Evolutionary conservation across 2,329 filamentous ascomycete species (phyloP), one percentile per base, ranked within the genome.

Genomic region (Xylaria sp.): DNA sequence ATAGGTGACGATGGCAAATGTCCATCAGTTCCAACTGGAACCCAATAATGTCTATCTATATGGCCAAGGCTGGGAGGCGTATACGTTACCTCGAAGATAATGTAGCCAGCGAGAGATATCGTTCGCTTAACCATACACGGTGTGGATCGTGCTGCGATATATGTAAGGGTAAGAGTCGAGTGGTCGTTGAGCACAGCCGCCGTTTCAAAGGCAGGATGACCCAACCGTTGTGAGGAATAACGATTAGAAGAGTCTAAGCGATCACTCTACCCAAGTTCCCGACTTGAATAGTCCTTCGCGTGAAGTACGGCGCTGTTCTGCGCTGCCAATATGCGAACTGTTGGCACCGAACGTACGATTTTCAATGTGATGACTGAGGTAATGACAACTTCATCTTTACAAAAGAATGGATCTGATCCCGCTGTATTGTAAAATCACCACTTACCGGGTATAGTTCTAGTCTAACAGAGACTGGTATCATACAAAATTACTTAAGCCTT

Each of bases 381-480:
- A 25, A 28, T 25, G n/a, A 28, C 13, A 63, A 28, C 3, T 15
- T 5, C 1, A 10, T 12, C 3, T 23, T 8, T 15, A 10, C 3
- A 39, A 6, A 51, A 4, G 15, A 7, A 1, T 6, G 12, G 23
- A 52, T 25, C 13, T 58, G 25, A 9, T 25, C n/a, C 20, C 13
- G n/a, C 20, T 7, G 6, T 20, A 41, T 55, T 34, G 2, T 55
- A 28, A 32, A 28, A 57, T 32, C 18, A 15, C 23, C 13, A 20
- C 18, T 7, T 9, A 28, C 34, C 2, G n/a, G n/a, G 39, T 37
- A 13, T 46, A 58, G 12, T 23, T 48, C 8, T 37, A 28, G 52
- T 57, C 37, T 58, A 57, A 54, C 4, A 25, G 4, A 44, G 34
- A 15, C 18, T 52, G 13, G 37, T 69, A 65, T 57, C 12, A 32